These are phyloP conservation scores for Ambrosiella cleistominuta DNA, from an alignment of 2,329 filamentous ascomycete species.

Conservation along the genomic window DNA sequence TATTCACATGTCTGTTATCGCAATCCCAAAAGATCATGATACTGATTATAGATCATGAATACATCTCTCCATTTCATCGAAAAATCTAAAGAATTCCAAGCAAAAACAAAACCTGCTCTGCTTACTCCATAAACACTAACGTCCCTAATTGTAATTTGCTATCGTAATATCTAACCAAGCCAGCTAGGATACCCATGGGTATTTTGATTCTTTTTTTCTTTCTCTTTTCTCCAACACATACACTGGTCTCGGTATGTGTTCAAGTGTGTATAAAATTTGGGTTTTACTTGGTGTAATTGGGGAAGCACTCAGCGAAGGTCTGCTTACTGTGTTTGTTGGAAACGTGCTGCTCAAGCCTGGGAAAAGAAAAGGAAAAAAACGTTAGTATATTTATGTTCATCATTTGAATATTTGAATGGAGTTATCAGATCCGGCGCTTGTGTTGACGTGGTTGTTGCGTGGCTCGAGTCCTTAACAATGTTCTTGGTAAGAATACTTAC, in stretches of 20 bases:
- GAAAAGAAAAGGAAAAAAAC: neutral
- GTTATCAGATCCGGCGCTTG: no score
- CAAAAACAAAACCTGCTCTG: no score
- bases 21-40: no score
- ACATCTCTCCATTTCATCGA: no score
- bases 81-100: no score
- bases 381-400: neutral
- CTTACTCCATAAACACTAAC: no score
- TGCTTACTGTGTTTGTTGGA: slow-evolving; percentile 57
- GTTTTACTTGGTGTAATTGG: slow-evolving; percentile 19
- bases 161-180: neutral
- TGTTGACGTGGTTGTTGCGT: no score
- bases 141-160: neutral
- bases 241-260: no score
- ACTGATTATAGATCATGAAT: no score
- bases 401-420: no score
- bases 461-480: neutral
- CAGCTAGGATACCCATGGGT: neutral
- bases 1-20: neutral
- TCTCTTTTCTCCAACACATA: neutral
- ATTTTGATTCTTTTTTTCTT: neutral
- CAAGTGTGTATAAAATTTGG: no score
- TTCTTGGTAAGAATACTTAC: slow-evolving; percentile 21
- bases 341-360: slow-evolving; percentile 51
- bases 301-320: slow-evolving; percentile 54